phyloP scores from a whole-genome alignment of 2,329 filamentous ascomycete species.

The Fusarium cicatricum region DNA sequence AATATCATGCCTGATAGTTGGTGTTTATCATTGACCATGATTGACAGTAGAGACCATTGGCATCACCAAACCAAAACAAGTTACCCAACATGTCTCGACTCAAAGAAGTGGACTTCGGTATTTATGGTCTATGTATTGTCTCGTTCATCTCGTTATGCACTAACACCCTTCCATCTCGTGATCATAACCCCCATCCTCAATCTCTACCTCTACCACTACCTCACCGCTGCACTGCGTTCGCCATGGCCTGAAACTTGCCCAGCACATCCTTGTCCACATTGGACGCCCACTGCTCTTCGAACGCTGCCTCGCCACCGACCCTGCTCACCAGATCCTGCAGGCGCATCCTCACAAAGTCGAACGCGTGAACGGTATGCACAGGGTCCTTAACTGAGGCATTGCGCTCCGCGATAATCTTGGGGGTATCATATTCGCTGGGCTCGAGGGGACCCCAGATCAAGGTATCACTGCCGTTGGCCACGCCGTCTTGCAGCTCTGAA shows the following conservation, averaged over 20 bases:
- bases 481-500: constrained; percentile 69
- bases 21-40: not conserved
- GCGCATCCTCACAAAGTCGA: constrained; percentile 69
- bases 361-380: constrained; percentile 71
- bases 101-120: constrained; percentile 9
- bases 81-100: not conserved
- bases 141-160: constrained; percentile 32
- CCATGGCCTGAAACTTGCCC: constrained; percentile 61
- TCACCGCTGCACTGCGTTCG: constrained; percentile 34
- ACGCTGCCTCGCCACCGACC: constrained; percentile 70
- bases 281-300: constrained; percentile 73
- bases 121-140: constrained; percentile 12
- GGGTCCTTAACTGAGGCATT: constrained; percentile 67
- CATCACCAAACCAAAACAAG: not conserved
- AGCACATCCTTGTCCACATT: constrained; percentile 80
- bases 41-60: no score
- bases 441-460: constrained; percentile 57
- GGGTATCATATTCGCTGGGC: constrained; percentile 62
- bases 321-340: constrained; percentile 66
- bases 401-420: constrained; percentile 62
- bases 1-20: not conserved
- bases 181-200: constrained; percentile 3
- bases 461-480: constrained; percentile 59
- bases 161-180: constrained; percentile 18
- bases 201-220: not conserved